Conservation (phyloP, 352 stramenopile species). For the Phytopythium cucurbitacearum region DNA sequence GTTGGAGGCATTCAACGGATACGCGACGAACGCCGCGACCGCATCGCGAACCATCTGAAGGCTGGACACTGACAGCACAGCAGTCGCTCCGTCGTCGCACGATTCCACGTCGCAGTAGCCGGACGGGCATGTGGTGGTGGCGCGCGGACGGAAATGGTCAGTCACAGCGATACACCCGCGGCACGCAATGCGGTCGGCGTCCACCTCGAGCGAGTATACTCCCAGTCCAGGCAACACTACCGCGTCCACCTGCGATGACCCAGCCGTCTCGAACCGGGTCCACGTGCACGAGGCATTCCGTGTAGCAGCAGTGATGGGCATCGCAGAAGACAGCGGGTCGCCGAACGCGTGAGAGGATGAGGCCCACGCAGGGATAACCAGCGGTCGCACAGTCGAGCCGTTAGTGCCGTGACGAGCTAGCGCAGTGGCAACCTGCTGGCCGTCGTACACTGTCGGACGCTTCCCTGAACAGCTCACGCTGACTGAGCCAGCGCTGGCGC, state of each 20-base stretch:
- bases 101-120: conserved; percentile 29
- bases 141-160: conserved; percentile 43
- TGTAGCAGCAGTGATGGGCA: too few species aligned
- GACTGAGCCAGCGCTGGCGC: too few species aligned
- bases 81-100: conserved; percentile 7
- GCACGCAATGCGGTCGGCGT: background rate
- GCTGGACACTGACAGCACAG: conserved; percentile 25
- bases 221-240: background rate
- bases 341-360: too few species aligned
- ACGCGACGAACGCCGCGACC: conserved; percentile 33
- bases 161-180: conserved; percentile 48
- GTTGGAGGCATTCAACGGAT: conserved; percentile 33
- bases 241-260: background rate
- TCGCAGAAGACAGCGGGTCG: too few species aligned
- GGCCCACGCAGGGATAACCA: too few species aligned
- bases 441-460: too few species aligned
- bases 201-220: conserved; percentile 2
- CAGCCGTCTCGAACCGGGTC: background rate
- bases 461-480: too few species aligned
- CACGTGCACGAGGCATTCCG: conserved; percentile 1
- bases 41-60: conserved; percentile 19
- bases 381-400: too few species aligned
- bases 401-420: too few species aligned
- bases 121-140: conserved; percentile 27
- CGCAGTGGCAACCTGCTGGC: too few species aligned